Evolutionary conservation across 1,284 basidiomycete species (phyloP).

Genomic region (Cryptococcus depauperatus): DNA sequence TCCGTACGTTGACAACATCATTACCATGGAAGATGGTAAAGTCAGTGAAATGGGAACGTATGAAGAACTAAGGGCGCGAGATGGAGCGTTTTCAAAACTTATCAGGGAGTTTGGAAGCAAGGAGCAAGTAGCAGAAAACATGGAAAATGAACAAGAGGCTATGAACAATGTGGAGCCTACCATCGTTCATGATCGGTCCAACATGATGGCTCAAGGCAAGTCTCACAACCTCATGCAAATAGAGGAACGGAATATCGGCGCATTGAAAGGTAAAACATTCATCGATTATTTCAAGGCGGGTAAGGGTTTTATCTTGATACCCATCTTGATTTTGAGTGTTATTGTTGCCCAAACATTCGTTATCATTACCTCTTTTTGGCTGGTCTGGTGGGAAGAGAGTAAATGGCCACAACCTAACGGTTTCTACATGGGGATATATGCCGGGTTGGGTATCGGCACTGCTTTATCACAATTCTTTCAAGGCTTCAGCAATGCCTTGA

Average conservation of each 20-base stretch:
- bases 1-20: slow-evolving; percentile 45
- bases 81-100: slow-evolving; percentile 65
- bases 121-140: slow-evolving; percentile 45
- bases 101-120: slow-evolving; percentile 59
- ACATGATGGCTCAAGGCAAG: slow-evolving; percentile 36
- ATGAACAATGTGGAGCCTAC: slow-evolving; percentile 39
- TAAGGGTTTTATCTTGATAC: slow-evolving; percentile 47
- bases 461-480: slow-evolving; percentile 50
- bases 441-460: slow-evolving; percentile 49
- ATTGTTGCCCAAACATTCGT: slow-evolving; percentile 38
- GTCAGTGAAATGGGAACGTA: slow-evolving; percentile 72
- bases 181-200: slow-evolving; percentile 24
- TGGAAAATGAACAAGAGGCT: slow-evolving; percentile 41
- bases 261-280: slow-evolving; percentile 35
- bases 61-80: slow-evolving; percentile 54
- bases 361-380: slow-evolving; percentile 47
- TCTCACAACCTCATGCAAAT: slow-evolving; percentile 46
- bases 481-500: slow-evolving; percentile 47
- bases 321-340: slow-evolving; percentile 45
- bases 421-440: slow-evolving; percentile 53
- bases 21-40: slow-evolving; percentile 55
- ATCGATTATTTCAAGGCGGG: slow-evolving; percentile 49
- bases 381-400: slow-evolving; percentile 70
- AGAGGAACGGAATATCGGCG: slow-evolving; percentile 44
- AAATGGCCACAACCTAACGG: slow-evolving; percentile 32